These are phyloP conservation scores for Fusarium coffeatum DNA, from an alignment of 2,329 filamentous ascomycete genomes.

Conservation along the genomic window DNA sequence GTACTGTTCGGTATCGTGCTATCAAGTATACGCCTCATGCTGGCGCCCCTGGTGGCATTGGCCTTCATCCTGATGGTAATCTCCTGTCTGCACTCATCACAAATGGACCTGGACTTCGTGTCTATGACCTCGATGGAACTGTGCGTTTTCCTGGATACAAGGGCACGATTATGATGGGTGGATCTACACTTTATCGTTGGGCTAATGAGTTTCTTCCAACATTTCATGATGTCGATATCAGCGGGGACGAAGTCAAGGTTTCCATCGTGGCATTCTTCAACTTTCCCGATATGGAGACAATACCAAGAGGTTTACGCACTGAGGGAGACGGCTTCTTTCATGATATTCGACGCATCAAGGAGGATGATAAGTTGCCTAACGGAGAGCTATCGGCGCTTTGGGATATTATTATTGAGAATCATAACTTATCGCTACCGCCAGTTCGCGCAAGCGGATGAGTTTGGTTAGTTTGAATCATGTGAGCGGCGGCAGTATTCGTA, in stretches of 20 bases:
- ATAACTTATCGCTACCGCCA: not conserved
- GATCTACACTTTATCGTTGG: slow-evolving; percentile 20
- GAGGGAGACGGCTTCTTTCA: not conserved
- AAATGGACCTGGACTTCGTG: slow-evolving; percentile 2
- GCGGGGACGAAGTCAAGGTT: slow-evolving; percentile 5
- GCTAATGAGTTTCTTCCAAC: slow-evolving; percentile 8
- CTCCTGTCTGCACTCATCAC: slow-evolving; percentile 7
- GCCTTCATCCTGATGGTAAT: slow-evolving; percentile 9
- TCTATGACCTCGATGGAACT: not conserved
- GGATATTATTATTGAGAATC: not conserved
- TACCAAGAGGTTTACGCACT: not conserved
- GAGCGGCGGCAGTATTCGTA: not conserved
- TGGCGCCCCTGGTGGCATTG: slow-evolving; percentile 6
- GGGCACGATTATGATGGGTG: slow-evolving; percentile 19
- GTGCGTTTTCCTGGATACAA: not conserved
- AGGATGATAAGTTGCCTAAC: slow-evolving; percentile 5
- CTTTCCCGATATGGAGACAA: slow-evolving; percentile 18
- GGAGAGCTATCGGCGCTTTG: slow-evolving; percentile 1
- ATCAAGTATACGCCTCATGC: slow-evolving; percentile 14
- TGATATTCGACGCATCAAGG: not conserved
- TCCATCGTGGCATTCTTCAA: slow-evolving; percentile 30
- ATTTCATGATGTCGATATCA: slow-evolving; percentile 12
- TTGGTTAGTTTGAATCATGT: no score
- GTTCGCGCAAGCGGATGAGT: not conserved
- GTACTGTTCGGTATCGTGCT: slow-evolving; percentile 10